A percentile compares a stretch with the other conserved stretches of the same genome.
phyloP scores from a whole-genome alignment of 176 grass and related monocot species.

The Oryza brachyantha region DNA sequence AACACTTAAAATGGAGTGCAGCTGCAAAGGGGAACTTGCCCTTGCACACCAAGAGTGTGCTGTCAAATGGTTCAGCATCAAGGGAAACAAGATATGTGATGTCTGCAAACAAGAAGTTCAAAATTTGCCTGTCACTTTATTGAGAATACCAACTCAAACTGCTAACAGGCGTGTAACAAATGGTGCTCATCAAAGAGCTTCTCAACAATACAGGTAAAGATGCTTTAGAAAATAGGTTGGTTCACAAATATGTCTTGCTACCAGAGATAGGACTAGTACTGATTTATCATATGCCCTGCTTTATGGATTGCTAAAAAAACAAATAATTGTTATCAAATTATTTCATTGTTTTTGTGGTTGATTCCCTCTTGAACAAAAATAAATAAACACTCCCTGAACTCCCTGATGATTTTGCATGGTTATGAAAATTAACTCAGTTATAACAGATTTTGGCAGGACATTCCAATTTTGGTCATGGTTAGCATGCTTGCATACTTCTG shows the following conservation, averaged over 20 bases:
- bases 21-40: constrained; percentile 98
- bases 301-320: not conserved
- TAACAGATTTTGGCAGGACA: constrained; percentile 93
- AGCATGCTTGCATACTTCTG: constrained; percentile 99
- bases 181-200: constrained; percentile 64
- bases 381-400: constrained; percentile 1
- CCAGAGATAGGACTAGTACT: not conserved
- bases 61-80: constrained; percentile 99
- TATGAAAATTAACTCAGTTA: constrained; percentile 28
- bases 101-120: constrained; percentile 86
- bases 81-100: constrained; percentile 98
- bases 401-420: not conserved
- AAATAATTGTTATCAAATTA: not conserved
- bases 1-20: constrained; percentile 99
- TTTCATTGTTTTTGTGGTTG: not conserved
- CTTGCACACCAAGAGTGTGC: constrained; percentile 98
- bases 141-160: constrained; percentile 82
- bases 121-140: constrained; percentile 90
- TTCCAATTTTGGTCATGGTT: constrained; percentile 93
- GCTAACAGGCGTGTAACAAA: constrained; percentile 47
- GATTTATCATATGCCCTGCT: not conserved
- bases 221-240: not conserved
- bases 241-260: not conserved
- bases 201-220: constrained; percentile 65
- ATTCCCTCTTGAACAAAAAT: constrained; percentile 5